Conservation (phyloP, 2,329 filamentous ascomycete species). For the Colletotrichum sp. region DNA sequence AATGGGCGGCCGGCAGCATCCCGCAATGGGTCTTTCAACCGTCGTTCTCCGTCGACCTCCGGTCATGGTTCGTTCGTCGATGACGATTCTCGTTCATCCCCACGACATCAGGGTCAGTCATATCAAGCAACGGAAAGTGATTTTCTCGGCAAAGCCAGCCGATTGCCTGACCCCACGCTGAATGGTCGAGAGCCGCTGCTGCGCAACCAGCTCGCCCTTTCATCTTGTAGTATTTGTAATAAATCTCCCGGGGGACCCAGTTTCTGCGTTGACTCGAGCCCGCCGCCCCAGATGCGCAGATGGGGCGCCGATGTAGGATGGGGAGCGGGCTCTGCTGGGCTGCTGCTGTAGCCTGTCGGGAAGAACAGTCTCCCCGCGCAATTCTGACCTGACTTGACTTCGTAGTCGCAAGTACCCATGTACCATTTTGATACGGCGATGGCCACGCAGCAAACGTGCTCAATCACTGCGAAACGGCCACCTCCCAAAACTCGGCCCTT, state of each 20-base stretch:
- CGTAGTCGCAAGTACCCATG: background rate
- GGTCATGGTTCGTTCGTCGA: background rate
- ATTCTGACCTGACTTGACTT: background rate
- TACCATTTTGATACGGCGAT: background rate
- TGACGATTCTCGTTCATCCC: background rate
- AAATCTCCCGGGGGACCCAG: constrained; percentile 3
- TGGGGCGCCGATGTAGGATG: background rate
- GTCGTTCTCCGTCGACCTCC: background rate
- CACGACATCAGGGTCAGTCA: background rate
- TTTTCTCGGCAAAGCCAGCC: background rate
- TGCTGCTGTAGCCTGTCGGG: background rate
- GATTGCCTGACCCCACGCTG: background rate
- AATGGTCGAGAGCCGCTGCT: background rate
- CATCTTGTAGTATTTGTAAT: constrained; percentile 18
- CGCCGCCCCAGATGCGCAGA: background rate
- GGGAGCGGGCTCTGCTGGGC: background rate
- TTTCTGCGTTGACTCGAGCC: constrained; percentile 9
- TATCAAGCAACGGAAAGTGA: background rate
- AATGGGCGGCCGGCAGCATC: background rate
- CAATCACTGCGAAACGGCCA: background rate
- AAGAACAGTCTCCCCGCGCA: background rate
- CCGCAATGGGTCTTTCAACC: background rate
- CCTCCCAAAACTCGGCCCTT: background rate
- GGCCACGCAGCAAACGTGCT: background rate
- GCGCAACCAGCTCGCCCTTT: background rate